Evolutionary conservation across 208 protist genomes (phyloP), one percentile per base, ranked within the genome.

Genomic region (Trypanosoma vivax): DNA sequence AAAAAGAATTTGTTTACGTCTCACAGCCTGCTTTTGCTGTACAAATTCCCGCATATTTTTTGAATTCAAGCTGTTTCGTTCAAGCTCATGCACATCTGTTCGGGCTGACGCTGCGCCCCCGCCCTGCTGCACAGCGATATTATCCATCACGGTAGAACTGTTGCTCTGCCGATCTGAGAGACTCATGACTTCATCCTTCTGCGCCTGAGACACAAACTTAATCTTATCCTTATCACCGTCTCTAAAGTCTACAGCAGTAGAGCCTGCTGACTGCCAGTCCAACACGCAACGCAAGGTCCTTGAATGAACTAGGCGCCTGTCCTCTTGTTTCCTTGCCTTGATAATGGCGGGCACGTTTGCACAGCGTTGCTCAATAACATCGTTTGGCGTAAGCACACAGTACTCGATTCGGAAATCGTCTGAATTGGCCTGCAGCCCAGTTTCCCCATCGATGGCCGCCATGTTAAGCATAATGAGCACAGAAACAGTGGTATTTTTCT

Each of bases 401-500:
- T 81, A 92, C 60, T 92, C 78, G 5, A 92, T 37, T 11, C 74
- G 75, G 57, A 92, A 92, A 46, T 82, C 76, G 50, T 92, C 85
- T 35, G 75, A 74, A 3, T 73, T 62, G 23, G 62, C 55, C 4
- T 42, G 50, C 13, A 41, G 30, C 9, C 52, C 58, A 0, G 34
- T 52, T 0, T 24, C 18, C 14, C 48, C 35, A 16, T 35, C 46
- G 23, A 27, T 39, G 54, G 42, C 16, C 28, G 24, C 19, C 14
- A 63, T 79, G 54, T 81, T 87, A 5, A 92, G 67, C 11, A 70
- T 62, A 27, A 92, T 82, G 3, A 56, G 76, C 28, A 88, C 60
- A 38, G 70, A 75, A 10, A 65, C 63, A 18, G 73, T 68, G 11
- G 70, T 60, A 62, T 89, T 88, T 13, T 72, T 69, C 18, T 71